phyloP scores from a whole-genome alignment of 1,284 basidiomycete species.

The Pisolithus thermaeus region DNA sequence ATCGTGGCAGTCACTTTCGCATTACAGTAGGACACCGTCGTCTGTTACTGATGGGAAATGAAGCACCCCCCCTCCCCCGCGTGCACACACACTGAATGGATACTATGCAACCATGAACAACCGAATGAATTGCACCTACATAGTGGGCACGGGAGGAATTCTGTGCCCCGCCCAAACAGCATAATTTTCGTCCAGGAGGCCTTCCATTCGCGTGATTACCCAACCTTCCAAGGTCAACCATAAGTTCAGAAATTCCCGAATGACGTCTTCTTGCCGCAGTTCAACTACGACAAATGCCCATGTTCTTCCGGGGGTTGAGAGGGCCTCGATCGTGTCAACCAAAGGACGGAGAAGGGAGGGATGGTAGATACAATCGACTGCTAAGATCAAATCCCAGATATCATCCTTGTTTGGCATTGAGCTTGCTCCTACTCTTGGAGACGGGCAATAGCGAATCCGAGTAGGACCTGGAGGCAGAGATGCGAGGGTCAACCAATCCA shows the following conservation, averaged over 20 bases:
- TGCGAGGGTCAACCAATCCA: constrained; percentile 66
- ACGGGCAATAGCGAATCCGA: constrained; percentile 31
- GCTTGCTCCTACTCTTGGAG: constrained; percentile 5
- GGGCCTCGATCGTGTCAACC: constrained; percentile 59
- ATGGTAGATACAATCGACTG: constrained; percentile 86
- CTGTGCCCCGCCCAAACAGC: constrained; percentile 28
- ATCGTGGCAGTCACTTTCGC: too few relatives aligned
- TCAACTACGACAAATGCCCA: constrained; percentile 72
- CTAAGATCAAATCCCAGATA: constrained; percentile 59
- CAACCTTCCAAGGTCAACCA: constrained; percentile 41
- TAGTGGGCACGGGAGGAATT: background rate
- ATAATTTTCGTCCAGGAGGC: constrained; percentile 25
- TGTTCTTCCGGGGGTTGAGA: constrained; percentile 46
- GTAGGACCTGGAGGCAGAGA: constrained; percentile 30
- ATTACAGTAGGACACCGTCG: too few relatives aligned
- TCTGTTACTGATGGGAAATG: too few relatives aligned
- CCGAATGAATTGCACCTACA: background rate
- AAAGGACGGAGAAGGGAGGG: constrained; percentile 71
- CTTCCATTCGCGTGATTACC: constrained; percentile 24
- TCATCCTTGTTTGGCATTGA: constrained; percentile 6
- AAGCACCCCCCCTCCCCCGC: too few relatives aligned
- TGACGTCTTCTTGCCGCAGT: constrained; percentile 75
- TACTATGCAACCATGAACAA: too few relatives aligned
- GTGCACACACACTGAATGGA: too few relatives aligned
- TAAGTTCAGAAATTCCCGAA: constrained; percentile 63